These are phyloP conservation scores for Hyphopichia fennica DNA, from an alignment of 1,139 yeast genomes.

Conservation along the genomic window DNA sequence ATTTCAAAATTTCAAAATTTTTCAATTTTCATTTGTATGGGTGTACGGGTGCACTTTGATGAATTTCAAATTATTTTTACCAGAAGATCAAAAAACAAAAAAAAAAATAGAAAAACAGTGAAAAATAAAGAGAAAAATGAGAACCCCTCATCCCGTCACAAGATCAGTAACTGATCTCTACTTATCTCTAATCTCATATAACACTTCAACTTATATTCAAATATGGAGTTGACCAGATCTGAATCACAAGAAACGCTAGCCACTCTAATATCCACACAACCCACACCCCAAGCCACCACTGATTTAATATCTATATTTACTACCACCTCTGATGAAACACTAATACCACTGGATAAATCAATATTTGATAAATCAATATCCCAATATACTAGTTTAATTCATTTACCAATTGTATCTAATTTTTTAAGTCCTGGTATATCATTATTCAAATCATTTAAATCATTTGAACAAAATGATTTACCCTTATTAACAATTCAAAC, in stretches of 20 bases:
- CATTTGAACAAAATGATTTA: conserved; percentile 12
- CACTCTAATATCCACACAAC: background rate
- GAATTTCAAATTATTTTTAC: too few relatives aligned
- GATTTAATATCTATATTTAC: conserved; percentile 22
- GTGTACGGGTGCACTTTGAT: too few relatives aligned
- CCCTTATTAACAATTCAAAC: conserved; percentile 12
- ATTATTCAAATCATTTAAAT: conserved; percentile 20
- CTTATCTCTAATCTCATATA: too few relatives aligned
- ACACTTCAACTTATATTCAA: too few relatives aligned
- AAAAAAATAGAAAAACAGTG: too few relatives aligned
- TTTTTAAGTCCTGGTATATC: conserved; percentile 29
- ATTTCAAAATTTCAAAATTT: too few relatives aligned
- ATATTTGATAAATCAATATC: conserved; percentile 24
- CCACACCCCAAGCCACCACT: background rate
- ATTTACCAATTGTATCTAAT: conserved; percentile 29
- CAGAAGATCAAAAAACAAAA: too few relatives aligned
- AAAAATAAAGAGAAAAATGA: too few relatives aligned
- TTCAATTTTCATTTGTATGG: too few relatives aligned
- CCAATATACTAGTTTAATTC: conserved; percentile 18
- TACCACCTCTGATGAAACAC: conserved; percentile 28
- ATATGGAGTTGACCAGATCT: background rate
- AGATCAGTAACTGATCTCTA: too few relatives aligned
- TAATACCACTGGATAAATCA: conserved; percentile 16
- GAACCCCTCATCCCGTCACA: too few relatives aligned
- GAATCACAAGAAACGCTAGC: background rate